These are phyloP conservation scores for Pyrenochaeta sp. DNA, from an alignment of 2,329 filamentous ascomycete species.

Conservation along the genomic window DNA sequence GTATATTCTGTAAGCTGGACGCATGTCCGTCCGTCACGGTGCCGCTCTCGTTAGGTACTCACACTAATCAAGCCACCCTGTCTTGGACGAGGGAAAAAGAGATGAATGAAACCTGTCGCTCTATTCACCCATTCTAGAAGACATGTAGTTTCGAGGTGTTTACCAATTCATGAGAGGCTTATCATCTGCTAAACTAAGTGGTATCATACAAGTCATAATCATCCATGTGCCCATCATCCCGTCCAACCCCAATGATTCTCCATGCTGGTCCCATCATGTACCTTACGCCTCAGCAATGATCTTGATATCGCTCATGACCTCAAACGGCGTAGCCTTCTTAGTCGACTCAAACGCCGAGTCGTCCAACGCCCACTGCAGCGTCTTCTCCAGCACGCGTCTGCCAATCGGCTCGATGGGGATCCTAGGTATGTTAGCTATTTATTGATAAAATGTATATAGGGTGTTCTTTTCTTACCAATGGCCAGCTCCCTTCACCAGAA, in stretches of 20 bases:
- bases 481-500: conserved; percentile 57
- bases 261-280: not conserved
- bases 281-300: conserved; percentile 20
- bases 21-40: too few relatives aligned
- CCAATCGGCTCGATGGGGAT: conserved; percentile 56
- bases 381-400: conserved; percentile 51
- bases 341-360: conserved; percentile 16
- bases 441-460: not conserved
- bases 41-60: too few relatives aligned
- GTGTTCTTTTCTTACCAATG: conserved; percentile 53
- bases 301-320: conserved; percentile 27
- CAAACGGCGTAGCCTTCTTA: conserved; percentile 25
- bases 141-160: too few relatives aligned
- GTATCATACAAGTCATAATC: not conserved
- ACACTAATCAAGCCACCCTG: too few relatives aligned
- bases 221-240: not conserved
- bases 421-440: conserved; percentile 2
- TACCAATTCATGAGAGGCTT: too few relatives aligned
- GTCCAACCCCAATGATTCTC: not conserved
- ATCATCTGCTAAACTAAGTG: too few relatives aligned
- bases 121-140: too few relatives aligned
- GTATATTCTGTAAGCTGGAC: too few relatives aligned
- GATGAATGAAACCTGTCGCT: too few relatives aligned
- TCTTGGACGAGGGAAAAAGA: too few relatives aligned
- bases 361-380: conserved; percentile 41